Conservation (phyloP, 768 basidiomycete species). For the Chalciporus sphaerocephalus region DNA sequence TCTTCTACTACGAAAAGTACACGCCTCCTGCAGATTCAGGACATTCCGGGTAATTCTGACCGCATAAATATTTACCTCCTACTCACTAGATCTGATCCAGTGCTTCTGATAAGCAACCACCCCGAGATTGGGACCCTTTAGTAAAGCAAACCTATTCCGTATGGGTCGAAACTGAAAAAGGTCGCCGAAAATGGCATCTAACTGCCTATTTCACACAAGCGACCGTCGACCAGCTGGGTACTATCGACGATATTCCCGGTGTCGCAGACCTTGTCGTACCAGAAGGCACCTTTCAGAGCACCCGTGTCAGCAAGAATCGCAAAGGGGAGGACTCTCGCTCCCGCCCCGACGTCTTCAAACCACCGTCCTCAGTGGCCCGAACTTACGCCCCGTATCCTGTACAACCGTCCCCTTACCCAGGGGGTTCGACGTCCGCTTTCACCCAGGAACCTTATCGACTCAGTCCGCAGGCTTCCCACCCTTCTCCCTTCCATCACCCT, state of each 20-base stretch:
- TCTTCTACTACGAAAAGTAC: slow-evolving; percentile 81
- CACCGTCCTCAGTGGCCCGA: slow-evolving; percentile 32
- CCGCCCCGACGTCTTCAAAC: slow-evolving; percentile 31
- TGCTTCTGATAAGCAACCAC: slow-evolving; percentile 46
- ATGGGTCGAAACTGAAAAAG: slow-evolving; percentile 61
- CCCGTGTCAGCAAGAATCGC: slow-evolving; percentile 49
- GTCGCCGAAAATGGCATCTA: slow-evolving; percentile 76
- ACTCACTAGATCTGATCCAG: slow-evolving; percentile 20
- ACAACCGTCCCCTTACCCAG: slow-evolving; percentile 25
- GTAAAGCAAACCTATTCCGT: slow-evolving; percentile 86
- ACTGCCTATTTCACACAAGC: slow-evolving; percentile 81
- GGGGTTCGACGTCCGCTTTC: slow-evolving; percentile 18
- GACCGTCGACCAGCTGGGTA: slow-evolving; percentile 65
- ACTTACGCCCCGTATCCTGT: slow-evolving; percentile 37
- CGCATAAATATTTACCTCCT: background rate
- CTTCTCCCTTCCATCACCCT: slow-evolving; percentile 14
- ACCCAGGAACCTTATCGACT: slow-evolving; percentile 23
- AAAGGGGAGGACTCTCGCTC: slow-evolving; percentile 40
- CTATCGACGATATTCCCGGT: slow-evolving; percentile 61
- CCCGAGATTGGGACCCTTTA: slow-evolving; percentile 61
- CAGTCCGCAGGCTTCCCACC: slow-evolving; percentile 23
- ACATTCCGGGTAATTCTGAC: slow-evolving; percentile 37
- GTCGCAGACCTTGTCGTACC: slow-evolving; percentile 63
- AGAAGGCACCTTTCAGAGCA: slow-evolving; percentile 63
- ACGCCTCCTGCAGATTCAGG: slow-evolving; percentile 43